These are phyloP conservation scores for Backusella circina DNA, from an alignment of 192 early-diverging fungal genomes.

Conservation along the genomic window DNA sequence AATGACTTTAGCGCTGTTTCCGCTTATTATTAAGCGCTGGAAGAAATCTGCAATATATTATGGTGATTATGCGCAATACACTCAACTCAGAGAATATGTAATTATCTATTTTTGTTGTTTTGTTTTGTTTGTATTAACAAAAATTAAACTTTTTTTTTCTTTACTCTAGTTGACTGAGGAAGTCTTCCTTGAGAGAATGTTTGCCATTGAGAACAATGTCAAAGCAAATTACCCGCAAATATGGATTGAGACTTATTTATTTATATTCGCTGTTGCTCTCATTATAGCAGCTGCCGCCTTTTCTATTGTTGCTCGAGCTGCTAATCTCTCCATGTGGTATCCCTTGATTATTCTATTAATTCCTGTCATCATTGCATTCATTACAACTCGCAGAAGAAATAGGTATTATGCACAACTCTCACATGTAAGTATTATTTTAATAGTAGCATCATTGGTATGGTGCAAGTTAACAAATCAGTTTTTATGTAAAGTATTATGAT, in stretches of 20 bases:
- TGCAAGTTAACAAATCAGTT: too few species aligned
- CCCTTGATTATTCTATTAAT: constrained; percentile 18
- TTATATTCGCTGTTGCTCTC: constrained; percentile 7
- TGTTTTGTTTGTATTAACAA: background rate
- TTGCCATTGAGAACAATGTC: background rate
- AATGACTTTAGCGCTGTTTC: constrained; percentile 8
- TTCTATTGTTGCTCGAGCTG: constrained; percentile 24
- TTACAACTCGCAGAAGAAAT: constrained; percentile 9
- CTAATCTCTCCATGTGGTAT: constrained; percentile 26
- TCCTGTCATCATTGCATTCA: constrained; percentile 14
- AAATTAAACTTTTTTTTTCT: background rate
- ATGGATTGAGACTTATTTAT: constrained; percentile 18
- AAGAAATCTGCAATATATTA: background rate
- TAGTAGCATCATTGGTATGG: background rate
- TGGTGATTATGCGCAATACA: background rate
- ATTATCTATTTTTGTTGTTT: background rate
- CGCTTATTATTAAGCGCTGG: constrained; percentile 7
- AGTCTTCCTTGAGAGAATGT: constrained; percentile 9
- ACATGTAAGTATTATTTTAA: background rate
- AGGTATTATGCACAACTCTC: background rate
- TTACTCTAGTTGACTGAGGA: background rate
- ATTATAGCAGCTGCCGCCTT: constrained; percentile 20
- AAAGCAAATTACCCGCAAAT: constrained; percentile 7
- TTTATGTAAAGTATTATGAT: background rate
- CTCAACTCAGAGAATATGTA: constrained; percentile 12